phyloP scores from a whole-genome alignment of 768 basidiomycete genomes.

The Amyloporia xantha region DNA sequence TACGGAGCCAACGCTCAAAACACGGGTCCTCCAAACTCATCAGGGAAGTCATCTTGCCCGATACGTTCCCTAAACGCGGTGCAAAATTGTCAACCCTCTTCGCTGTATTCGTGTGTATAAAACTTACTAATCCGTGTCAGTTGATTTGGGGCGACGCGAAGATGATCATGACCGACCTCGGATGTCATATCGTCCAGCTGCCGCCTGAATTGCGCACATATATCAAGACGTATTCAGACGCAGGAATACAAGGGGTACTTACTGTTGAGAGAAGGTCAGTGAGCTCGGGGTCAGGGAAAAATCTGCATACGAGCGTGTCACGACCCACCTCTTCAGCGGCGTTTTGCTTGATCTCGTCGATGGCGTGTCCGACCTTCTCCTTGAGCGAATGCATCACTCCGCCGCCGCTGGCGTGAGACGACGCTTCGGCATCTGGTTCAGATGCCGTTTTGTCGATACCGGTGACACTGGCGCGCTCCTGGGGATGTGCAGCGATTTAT shows the following conservation, averaged over 20 bases:
- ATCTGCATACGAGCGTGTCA: neutral
- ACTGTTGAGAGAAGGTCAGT: neutral
- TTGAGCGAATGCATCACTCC: neutral
- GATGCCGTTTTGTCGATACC: too few species aligned
- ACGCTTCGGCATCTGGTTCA: too few species aligned
- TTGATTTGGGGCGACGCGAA: too few species aligned
- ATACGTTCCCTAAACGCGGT: neutral
- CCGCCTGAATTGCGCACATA: neutral
- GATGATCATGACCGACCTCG: slow-evolving; percentile 1
- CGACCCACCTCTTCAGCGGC: slow-evolving; percentile 2
- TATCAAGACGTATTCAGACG: neutral
- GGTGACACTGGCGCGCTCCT: too few species aligned
- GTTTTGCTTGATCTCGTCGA: neutral
- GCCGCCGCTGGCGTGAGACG: neutral
- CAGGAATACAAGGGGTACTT: neutral
- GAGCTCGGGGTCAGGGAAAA: neutral
- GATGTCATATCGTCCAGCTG: neutral
- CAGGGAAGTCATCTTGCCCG: neutral
- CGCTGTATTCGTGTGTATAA: too few species aligned
- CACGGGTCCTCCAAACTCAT: slow-evolving; percentile 1
- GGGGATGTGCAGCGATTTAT: too few species aligned
- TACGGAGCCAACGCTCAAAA: too few species aligned
- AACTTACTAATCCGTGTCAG: too few species aligned
- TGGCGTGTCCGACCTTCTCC: slow-evolving; percentile 1
- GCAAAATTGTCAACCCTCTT: too few species aligned